Evolutionary conservation across 768 basidiomycete genomes (phyloP).

Genomic region (Termitomyces sp.): DNA sequence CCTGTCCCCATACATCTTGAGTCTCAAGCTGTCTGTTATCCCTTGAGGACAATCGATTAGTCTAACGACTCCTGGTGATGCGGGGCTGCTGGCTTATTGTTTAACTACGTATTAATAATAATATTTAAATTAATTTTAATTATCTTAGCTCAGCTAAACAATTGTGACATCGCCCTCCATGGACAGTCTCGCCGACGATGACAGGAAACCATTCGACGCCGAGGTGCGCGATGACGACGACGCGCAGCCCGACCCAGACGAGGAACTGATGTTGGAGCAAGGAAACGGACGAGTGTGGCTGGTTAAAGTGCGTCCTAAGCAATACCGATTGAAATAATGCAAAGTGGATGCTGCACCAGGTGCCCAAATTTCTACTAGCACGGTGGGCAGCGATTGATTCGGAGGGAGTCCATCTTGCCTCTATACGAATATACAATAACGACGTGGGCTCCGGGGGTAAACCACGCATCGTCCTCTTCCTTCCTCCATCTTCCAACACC

Average conservation of each 20-base stretch:
- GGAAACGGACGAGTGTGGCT: slow-evolving; percentile 79
- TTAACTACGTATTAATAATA: too few species aligned
- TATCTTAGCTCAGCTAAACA: too few species aligned
- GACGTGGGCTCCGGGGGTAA: slow-evolving; percentile 39
- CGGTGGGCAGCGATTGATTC: slow-evolving; percentile 75
- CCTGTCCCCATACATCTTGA: too few species aligned
- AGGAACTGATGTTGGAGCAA: slow-evolving; percentile 74
- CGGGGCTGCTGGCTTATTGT: too few species aligned
- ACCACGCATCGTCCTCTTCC: slow-evolving; percentile 63
- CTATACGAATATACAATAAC: slow-evolving; percentile 73
- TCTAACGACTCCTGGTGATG: too few species aligned
- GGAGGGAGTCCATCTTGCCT: slow-evolving; percentile 80
- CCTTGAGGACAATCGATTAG: too few species aligned
- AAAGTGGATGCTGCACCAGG: slow-evolving; percentile 39
- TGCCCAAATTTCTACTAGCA: slow-evolving; percentile 84
- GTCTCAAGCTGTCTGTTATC: too few species aligned
- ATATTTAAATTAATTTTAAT: too few species aligned
- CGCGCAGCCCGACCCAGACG: slow-evolving; percentile 73
- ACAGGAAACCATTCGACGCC: slow-evolving; percentile 71
- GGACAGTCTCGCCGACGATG: slow-evolving; percentile 42
- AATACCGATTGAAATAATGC: not conserved
- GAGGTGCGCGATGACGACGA: slow-evolving; percentile 48
- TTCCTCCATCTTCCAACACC: slow-evolving; percentile 56
- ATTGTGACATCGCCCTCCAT: too few species aligned
- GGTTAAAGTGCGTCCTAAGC: slow-evolving; percentile 59